Base-by-base conservation (phyloP, 192 early-diverging fungal genomes). In the Piromyces sp. region DNA sequence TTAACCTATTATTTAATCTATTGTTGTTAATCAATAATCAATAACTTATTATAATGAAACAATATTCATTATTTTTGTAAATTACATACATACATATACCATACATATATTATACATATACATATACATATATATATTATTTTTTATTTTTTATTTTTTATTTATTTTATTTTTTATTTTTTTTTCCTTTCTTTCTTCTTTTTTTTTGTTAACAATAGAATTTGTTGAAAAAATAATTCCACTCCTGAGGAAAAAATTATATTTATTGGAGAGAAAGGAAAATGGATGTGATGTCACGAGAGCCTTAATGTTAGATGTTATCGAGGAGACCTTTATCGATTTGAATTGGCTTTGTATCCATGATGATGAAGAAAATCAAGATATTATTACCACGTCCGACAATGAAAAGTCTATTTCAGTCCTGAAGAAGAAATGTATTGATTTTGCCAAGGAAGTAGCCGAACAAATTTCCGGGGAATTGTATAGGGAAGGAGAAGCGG, bases 231-330 rank as follows among this genome's bases (percentile, higher is more conserved):
- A 26, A n/a, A 68, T 68, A 0, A 68, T 68, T 22, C 51, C 51
- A n/a, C 6, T 68, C 5, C n/a, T 68, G 0, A 4, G 5, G n/a
- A 9, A 68, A 28, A 68, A 68, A 68, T 68, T 68, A 68, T 68
- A 68, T 68, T 68, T 68, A 68, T 68, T 68, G n/a, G n/a, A 68
- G 11, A 68, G 9, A 68, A 26, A 26, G 17, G 38, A 80, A 30
- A 90, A 85, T 31, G 79, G 85, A 19, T 89, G 87, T 80, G 84
- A 89, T 58, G 85, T 93, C 30, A 86, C 92, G 81, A 84, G 87
- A 37, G 82, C 80, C 58, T 80, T 91, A 80, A 81, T 88, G 79
- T 36, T 91, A 82, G 85, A 86, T 85, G 88, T 90, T 81, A 28
- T 89, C 33, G 36, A 83, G 82, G 84, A 89, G 85, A 85, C 89